Evolutionary conservation across 768 basidiomycete species (phyloP).

Genomic region (Sutorius australiensis): DNA sequence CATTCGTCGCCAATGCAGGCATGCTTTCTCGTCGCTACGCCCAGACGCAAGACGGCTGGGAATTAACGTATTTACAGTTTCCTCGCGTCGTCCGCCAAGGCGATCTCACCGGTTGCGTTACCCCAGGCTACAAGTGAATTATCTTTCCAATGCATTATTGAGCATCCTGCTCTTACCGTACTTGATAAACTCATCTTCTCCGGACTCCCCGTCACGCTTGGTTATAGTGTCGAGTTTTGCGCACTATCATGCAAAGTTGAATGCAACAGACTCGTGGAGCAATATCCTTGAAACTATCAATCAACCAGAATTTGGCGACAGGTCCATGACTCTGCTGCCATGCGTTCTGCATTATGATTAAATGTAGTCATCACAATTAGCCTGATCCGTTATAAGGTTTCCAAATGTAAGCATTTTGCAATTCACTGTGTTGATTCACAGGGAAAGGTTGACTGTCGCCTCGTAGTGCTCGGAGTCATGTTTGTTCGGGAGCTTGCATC

Average conservation of each 20-base stretch:
- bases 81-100: background rate
- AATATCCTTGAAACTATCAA: slow-evolving; percentile 26
- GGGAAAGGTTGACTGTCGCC: background rate
- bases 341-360: background rate
- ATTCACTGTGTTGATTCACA: background rate
- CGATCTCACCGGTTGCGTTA: background rate
- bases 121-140: slow-evolving; percentile 36
- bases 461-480: slow-evolving; percentile 30
- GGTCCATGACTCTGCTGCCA: slow-evolving; percentile 11
- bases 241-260: slow-evolving; percentile 18
- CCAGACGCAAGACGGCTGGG: slow-evolving; percentile 47
- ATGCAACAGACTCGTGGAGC: slow-evolving; percentile 1
- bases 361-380: background rate
- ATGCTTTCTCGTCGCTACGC: slow-evolving; percentile 13
- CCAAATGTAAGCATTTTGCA: slow-evolving; percentile 21
- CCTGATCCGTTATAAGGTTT: slow-evolving; percentile 17
- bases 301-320: slow-evolving; percentile 19
- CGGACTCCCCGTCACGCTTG: slow-evolving; percentile 24
- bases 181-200: slow-evolving; percentile 24
- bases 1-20: slow-evolving; percentile 34
- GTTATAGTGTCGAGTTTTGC: slow-evolving; percentile 32
- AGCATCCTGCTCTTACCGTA: slow-evolving; percentile 34
- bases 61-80: slow-evolving; percentile 34
- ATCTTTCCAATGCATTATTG: slow-evolving; percentile 32
- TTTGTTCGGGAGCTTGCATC: slow-evolving; percentile 33